A percentile compares a stretch with the other conserved stretches of the same genome.
phyloP scores from a whole-genome alignment of 2,329 filamentous ascomycete genomes.

The Penicillium sp. region DNA sequence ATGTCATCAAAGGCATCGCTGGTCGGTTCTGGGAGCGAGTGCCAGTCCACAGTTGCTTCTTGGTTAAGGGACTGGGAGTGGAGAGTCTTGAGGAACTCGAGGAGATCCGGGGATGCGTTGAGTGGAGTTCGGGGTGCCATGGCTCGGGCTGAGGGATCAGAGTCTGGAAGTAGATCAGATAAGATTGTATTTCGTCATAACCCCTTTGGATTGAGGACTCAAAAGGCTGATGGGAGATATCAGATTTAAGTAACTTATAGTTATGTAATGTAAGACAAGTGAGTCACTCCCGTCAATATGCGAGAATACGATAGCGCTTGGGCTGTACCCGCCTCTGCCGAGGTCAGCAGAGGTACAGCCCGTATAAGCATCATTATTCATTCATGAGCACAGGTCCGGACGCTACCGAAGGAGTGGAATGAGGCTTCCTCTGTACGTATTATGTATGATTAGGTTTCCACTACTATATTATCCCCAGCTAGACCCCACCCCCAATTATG shows the following conservation, averaged over 20 bases:
- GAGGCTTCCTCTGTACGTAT: background rate
- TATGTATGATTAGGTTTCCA: background rate
- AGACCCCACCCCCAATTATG: background rate
- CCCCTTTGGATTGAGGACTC: background rate
- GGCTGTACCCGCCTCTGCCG: background rate
- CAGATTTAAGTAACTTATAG: background rate
- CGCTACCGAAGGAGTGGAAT: no score
- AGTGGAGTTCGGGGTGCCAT: conserved; percentile 20
- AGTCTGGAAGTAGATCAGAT: background rate
- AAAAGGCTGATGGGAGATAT: background rate
- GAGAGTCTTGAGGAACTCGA: conserved; percentile 32
- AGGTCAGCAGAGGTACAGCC: background rate
- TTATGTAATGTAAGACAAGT: background rate
- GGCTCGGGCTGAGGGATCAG: background rate
- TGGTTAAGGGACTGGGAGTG: conserved; percentile 36
- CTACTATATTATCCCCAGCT: background rate
- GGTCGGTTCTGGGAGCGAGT: conserved; percentile 23
- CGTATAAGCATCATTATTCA: background rate
- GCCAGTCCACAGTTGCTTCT: conserved; percentile 27
- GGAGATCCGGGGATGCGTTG: conserved; percentile 15
- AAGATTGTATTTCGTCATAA: background rate
- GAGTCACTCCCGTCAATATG: background rate
- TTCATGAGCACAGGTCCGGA: background rate
- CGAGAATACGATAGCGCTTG: background rate
- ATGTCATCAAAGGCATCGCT: conserved; percentile 36